Base-by-base conservation (phyloP, 225 moss, liverwort and hornwort genomes). In the Ulota crispa region DNA sequence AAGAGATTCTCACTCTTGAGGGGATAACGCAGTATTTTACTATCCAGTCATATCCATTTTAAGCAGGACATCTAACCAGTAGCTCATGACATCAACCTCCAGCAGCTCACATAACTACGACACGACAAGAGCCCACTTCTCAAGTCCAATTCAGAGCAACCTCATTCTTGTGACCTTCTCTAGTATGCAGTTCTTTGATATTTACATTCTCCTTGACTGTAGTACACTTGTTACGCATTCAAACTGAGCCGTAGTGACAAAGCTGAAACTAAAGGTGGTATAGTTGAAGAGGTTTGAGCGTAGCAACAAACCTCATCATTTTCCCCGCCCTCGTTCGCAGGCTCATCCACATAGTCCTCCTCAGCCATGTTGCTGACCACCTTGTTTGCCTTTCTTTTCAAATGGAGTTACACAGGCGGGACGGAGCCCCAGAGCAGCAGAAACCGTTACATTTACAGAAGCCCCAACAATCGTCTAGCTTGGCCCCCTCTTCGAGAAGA, bases 401-500 rank as follows among this genome's bases (percentile, higher is more conserved):
- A 10, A 64, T 54, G 63, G 64, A 55, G 83, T 47, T 68, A 41
- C 61, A 23, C 64, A 52, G 90, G 70, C 39, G 86, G 88, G 90
- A 81, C 88, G 73, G 66, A 86, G 90, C 84, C 90, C 88, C 73
- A 80, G 84, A 80, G 80, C 77, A 84, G 82, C 79, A 77, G 66
- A 70, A 66, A 59, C 83, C 73, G 85, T 90, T 80, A 88, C 90
- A 90, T 90, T 83, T 86, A 90, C 85, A 52, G 57, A 76, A 76
- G 32, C 27, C 76, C 36, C 27, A 50, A 57, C 64, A 57, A 42
- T 56, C 26, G 82, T 82, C 82, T 82, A 82, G 76, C 76, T 82
- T 66, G 65, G 43, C 7, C 74, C 53, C 81, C 42, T 66, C 56
- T 31, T 66, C 56, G 23, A 52, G 36, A 65, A 67, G 42, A 24